Conservation (phyloP, 306 rosid genomes). For the Castanea crenata region DNA sequence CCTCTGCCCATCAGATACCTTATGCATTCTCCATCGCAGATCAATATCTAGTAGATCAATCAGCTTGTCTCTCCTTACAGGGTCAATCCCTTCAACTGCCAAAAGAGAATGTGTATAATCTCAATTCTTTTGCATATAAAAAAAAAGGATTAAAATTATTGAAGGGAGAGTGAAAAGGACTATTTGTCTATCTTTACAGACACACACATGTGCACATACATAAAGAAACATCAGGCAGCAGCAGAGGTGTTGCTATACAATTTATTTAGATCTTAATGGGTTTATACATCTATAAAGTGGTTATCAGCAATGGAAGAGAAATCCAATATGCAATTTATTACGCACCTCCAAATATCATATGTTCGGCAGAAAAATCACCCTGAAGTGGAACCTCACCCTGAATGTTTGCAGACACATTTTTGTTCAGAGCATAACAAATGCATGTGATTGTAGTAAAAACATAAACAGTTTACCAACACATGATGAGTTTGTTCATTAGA, state of each 20-base stretch:
- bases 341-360: conserved; percentile 98
- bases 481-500: neutral
- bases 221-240: neutral
- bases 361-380: conserved; percentile 97
- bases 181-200: neutral
- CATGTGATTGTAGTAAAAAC: neutral
- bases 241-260: conserved; percentile 8
- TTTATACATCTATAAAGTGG: neutral
- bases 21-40: conserved; percentile 94
- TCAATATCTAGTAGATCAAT: conserved; percentile 90
- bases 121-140: conserved; percentile 13
- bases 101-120: conserved; percentile 16
- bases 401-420: conserved; percentile 21
- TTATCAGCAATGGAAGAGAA: conserved; percentile 13
- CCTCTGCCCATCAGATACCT: conserved; percentile 97
- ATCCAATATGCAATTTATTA: neutral
- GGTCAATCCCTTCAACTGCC: conserved; percentile 87
- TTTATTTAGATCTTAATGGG: conserved; percentile 10
- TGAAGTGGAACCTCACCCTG: conserved; percentile 98
- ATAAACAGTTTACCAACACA: neutral
- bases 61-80: conserved; percentile 78
- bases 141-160: conserved; percentile 2
- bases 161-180: neutral
- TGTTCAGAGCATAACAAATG: conserved; percentile 19
- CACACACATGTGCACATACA: neutral